Base-by-base conservation (phyloP, 352 stramenopile species). In the Globisporangium cystogenes region DNA sequence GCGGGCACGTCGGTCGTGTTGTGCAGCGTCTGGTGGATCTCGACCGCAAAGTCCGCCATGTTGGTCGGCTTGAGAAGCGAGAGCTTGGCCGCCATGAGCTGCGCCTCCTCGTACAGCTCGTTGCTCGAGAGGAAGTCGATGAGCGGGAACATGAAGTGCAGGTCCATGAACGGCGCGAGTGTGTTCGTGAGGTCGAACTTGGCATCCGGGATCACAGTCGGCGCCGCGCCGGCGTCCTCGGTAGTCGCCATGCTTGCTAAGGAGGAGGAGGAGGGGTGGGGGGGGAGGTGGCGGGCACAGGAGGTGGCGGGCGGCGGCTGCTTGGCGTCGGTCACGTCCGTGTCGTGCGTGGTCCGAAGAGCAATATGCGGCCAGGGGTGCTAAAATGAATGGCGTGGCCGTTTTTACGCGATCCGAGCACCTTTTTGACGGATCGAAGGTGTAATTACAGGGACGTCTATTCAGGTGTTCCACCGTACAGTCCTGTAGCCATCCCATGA, bases 81-180 rank as follows among this genome's bases (percentile, higher is more conserved):
- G 43, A 98, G 70, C 57, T 97, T 95, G 55, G 93, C 93, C 37
- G 82, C 81, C 67, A 91, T 83, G 46, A 97, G 78, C 64, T 96
- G 70, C 24, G 80, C 70, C 45, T 98, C 91, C 62, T 97, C 87
- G 65, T 98, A 98, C 48, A 93, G 71, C 54, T 97, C 86, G 45
- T 85, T 87, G 58, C 82, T 92, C 21, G 80, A 82, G 40, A 98
- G 63, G 61, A 98, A 98, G 65, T 98, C 93, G 58, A 98, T 93
- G 45, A 98, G 75, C 59, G 93, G 93, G 77, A 98, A 98, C 83
- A 98, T 97, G 71, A 98, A 97, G 86, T 98, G 95, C 44, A 97
- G 80, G 65, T 98, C 95, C 76, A 98, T 93, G 71, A 96, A 98
- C 50, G 93, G 90, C 54, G 90, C 93, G 54, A 98, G 79, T 59